A percentile compares a stretch with the other conserved stretches of the same genome.
These are phyloP conservation scores for Strobilomyces echinocephalus DNA, from an alignment of 768 basidiomycete genomes.

Conservation along the genomic window DNA sequence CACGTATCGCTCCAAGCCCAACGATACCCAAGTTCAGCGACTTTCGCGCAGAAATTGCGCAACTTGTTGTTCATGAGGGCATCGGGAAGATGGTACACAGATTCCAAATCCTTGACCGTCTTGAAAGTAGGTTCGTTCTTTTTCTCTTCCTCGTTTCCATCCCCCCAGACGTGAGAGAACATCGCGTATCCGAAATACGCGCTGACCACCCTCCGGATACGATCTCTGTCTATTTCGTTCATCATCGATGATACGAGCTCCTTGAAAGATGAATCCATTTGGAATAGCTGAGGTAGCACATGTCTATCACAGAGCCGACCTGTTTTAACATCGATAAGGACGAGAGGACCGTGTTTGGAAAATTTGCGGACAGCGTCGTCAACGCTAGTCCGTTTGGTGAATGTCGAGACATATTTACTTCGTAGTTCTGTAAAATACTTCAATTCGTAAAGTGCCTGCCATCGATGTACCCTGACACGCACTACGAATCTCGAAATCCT, in stretches of 20 bases:
- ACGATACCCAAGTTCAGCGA: not conserved
- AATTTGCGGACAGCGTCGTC: not conserved
- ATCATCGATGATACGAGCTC: not conserved
- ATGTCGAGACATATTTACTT: not conserved
- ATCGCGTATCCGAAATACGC: not conserved
- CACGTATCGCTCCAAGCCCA: slow-evolving; percentile 1
- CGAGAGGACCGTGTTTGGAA: not conserved
- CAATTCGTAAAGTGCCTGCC: too few species aligned
- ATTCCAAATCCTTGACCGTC: not conserved
- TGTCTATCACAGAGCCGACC: not conserved
- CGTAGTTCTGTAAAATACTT: not conserved
- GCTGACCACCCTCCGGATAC: not conserved
- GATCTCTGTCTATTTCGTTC: not conserved
- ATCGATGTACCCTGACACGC: too few species aligned
- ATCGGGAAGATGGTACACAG: not conserved
- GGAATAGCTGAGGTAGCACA: not conserved
- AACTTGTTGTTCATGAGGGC: not conserved
- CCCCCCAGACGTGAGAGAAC: not conserved
- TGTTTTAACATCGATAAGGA: not conserved
- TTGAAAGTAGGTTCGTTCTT: too few species aligned
- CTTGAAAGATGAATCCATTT: not conserved
- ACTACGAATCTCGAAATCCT: not conserved
- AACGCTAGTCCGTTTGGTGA: not conserved
- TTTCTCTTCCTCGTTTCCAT: not conserved
- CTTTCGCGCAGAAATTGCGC: not conserved